These are phyloP conservation scores for Termitomyces heimii DNA, from an alignment of 768 basidiomycete species.

Conservation along the genomic window DNA sequence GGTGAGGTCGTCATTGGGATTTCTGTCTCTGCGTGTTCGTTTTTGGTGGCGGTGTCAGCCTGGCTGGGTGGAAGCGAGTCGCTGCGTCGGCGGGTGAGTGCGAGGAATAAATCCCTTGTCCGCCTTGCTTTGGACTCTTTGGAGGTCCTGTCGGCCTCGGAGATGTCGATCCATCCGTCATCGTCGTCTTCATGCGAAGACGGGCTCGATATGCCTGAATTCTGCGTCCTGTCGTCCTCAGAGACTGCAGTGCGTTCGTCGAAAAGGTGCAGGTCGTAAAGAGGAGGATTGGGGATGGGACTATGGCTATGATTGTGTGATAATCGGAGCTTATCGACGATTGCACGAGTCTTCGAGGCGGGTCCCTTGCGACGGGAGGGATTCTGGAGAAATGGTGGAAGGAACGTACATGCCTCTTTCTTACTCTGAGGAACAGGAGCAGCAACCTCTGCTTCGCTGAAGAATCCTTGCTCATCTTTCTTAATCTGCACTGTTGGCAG, in stretches of 20 bases:
- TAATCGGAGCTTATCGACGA: slow-evolving; percentile 51
- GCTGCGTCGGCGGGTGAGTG: slow-evolving; percentile 33
- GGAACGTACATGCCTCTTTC: slow-evolving; percentile 26
- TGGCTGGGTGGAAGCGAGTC: slow-evolving; percentile 29
- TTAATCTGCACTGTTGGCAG: slow-evolving; percentile 34
- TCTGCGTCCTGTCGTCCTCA: slow-evolving; percentile 31
- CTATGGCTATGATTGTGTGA: slow-evolving; percentile 21
- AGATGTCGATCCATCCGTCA: slow-evolving; percentile 39
- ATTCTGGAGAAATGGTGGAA: slow-evolving; percentile 47
- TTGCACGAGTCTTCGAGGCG: slow-evolving; percentile 51
- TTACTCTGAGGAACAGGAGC: slow-evolving; percentile 23
- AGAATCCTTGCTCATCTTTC: slow-evolving; percentile 51
- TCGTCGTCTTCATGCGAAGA: slow-evolving; percentile 33
- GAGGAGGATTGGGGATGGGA: slow-evolving; percentile 26
- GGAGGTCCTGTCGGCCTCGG: slow-evolving; percentile 16
- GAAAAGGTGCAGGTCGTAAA: slow-evolving; percentile 22
- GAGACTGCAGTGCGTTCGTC: slow-evolving; percentile 31
- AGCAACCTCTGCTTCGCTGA: slow-evolving; percentile 33
- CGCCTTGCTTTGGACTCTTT: slow-evolving; percentile 29
- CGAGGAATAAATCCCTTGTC: slow-evolving; percentile 36
- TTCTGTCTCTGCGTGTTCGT: slow-evolving; percentile 7
- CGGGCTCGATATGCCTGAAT: slow-evolving; percentile 21
- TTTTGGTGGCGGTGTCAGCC: slow-evolving; percentile 10
- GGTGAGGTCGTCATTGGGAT: slow-evolving; percentile 15
- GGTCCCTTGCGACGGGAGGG: slow-evolving; percentile 31